Conservation (phyloP, 495 filamentous ascomycete genomes). For the Ascodesmis nigricans region DNA sequence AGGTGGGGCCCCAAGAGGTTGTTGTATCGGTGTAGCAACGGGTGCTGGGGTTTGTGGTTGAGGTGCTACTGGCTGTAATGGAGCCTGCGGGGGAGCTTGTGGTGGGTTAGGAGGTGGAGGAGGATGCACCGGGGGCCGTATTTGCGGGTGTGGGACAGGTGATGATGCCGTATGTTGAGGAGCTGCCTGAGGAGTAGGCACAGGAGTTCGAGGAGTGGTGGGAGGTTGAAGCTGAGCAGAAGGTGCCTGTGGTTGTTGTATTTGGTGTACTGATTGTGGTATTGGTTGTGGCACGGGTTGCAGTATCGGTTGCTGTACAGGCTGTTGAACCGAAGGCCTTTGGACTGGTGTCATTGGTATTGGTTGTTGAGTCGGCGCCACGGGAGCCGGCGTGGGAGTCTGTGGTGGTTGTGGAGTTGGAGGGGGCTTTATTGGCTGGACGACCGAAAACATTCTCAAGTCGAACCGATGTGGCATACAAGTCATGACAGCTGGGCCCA, state of each 20-base stretch:
- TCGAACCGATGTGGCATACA: conserved; percentile 86
- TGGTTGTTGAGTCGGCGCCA: conserved; percentile 19
- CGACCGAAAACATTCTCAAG: conserved; percentile 62
- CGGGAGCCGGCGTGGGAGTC: conserved; percentile 6
- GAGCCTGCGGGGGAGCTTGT: not conserved
- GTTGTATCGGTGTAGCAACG: conserved; percentile 3
- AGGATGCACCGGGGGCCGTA: conserved; percentile 13
- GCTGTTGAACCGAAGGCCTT: conserved; percentile 2
- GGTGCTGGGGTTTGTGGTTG: conserved; percentile 8
- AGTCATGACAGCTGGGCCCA: conserved; percentile 59
- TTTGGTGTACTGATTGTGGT: not conserved
- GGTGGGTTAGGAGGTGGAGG: conserved; percentile 15
- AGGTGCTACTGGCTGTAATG: not conserved
- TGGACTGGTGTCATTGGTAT: conserved; percentile 7
- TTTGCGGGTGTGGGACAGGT: conserved; percentile 4
- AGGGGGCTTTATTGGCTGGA: conserved; percentile 59
- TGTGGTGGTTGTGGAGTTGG: conserved; percentile 28
- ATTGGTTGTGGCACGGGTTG: not conserved
- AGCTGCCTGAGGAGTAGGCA: conserved; percentile 26
- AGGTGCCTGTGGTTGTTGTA: not conserved
- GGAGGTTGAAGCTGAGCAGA: not conserved
- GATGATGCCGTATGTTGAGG: conserved; percentile 8
- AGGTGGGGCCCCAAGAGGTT: conserved; percentile 11
- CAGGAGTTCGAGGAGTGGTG: too few species aligned
- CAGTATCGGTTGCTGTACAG: not conserved